Evolutionary conservation across 305 asterid genomes (phyloP).

Genomic region (Fraxinus sp.): DNA sequence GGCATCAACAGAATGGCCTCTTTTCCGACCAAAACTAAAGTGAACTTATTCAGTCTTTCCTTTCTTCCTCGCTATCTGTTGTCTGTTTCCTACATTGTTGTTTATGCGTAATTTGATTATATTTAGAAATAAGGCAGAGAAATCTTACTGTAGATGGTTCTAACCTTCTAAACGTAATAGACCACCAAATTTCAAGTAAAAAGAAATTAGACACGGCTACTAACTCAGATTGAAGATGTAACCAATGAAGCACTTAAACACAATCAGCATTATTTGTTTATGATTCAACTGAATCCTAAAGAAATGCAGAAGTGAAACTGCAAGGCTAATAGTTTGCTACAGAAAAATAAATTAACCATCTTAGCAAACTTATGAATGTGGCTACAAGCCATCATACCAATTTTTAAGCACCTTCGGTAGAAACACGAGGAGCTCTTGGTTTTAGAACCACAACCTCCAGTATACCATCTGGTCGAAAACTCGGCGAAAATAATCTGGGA

Average conservation of each 20-base stretch:
- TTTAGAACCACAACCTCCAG: constrained; percentile 40
- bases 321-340: not conserved
- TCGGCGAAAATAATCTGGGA: constrained; percentile 41
- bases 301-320: not conserved
- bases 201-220: not conserved
- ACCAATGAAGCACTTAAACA: not conserved
- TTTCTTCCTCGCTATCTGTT: not conserved
- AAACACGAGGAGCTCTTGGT: constrained; percentile 31
- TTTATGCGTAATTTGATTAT: not conserved
- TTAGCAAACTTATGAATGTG: constrained; percentile 17
- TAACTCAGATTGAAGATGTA: not conserved
- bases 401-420: constrained; percentile 36
- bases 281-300: not conserved
- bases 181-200: not conserved
- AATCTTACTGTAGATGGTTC: not conserved
- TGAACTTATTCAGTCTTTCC: constrained; percentile 13
- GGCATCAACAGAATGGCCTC: constrained; percentile 71
- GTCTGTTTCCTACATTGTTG: not conserved
- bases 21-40: constrained; percentile 52
- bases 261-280: not conserved
- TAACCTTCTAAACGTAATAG: not conserved
- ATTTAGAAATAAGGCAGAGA: not conserved
- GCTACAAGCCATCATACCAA: constrained; percentile 34
- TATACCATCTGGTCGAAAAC: constrained; percentile 41
- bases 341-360: not conserved